Conservation (phyloP, 345 rosid species). For the Pugionium cornutum region DNA sequence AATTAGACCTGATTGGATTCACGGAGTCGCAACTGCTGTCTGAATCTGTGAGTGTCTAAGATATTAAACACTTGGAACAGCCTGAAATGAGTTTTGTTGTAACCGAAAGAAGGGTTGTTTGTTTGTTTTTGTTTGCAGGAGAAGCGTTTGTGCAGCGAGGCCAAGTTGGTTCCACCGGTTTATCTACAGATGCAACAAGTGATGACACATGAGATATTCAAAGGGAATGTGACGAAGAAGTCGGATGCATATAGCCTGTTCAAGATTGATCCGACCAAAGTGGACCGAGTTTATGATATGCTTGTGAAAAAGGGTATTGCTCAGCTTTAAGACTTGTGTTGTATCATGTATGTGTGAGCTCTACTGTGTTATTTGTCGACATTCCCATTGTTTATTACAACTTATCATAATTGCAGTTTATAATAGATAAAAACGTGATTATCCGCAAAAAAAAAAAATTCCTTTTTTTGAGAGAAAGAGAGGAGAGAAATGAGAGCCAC, state of each 20-base stretch:
- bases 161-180: conserved; percentile 66
- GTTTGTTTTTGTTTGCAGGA: conserved; percentile 53
- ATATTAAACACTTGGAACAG: conserved; percentile 12
- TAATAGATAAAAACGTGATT: conserved; percentile 27
- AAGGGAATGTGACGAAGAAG: conserved; percentile 70
- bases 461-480: conserved; percentile 14
- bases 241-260: conserved; percentile 75
- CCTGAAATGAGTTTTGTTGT: conserved; percentile 1
- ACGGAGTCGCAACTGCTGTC: conserved; percentile 69
- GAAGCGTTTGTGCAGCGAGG: conserved; percentile 78
- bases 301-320: conserved; percentile 95
- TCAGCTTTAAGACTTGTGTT: conserved; percentile 44
- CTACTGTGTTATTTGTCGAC: conserved; percentile 25
- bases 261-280: conserved; percentile 76
- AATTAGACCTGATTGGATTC: conserved; percentile 58
- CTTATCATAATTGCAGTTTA: conserved; percentile 14
- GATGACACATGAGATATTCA: conserved; percentile 72
- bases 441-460: not conserved
- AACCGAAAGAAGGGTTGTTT: conserved; percentile 28
- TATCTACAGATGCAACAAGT: conserved; percentile 89
- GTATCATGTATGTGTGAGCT: conserved; percentile 33
- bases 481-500: conserved; percentile 38
- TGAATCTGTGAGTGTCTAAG: conserved; percentile 62
- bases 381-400: conserved; percentile 19
- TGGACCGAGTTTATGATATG: conserved; percentile 86